Base-by-base conservation (phyloP, 768 basidiomycete genomes). In the Boletus sp. region DNA sequence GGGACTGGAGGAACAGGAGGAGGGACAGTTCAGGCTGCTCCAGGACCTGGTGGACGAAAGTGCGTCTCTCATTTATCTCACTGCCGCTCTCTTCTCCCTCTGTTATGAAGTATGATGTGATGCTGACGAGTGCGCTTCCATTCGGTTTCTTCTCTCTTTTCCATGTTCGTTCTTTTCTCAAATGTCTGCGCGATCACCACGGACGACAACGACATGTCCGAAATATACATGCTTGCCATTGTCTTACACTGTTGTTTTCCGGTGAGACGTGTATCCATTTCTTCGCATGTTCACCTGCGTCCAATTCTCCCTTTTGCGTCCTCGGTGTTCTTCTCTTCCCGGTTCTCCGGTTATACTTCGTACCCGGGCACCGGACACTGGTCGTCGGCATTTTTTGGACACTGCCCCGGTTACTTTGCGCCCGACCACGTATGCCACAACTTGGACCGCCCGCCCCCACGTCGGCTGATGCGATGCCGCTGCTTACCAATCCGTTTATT, bases 21-120 rank as follows among this genome's bases (percentile, higher is more conserved):
- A 19, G 55, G 55, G 39, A 8, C 53, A 27, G 39, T 11, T 19
- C 59, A 51, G 17, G 48, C 14, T 45, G 42, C 39, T 23, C 47
- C 63, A 11, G 60, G 50, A 21, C 56, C 65, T 47, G 61, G 65
- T 42, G 61, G 56, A 44, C 61, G 66, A 9, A 69, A 68, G 68
- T 69, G 58, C 56, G 67, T 68, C 27, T 45, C 39, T 33, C 8
- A 51, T 56, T 55, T 49, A 19, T 57, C 15, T 54, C 1, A 15
- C 34, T 34, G 0, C 5, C 21, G 43, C 14, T 41, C 38, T 46
- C 25, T 33, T 17, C 23, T n/a, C 6, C 19, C 19, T 17, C n/a
- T 30, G 11, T 19, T 25, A 8, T 25, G n/a, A 29, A 25, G 27
- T 43, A 27, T 30, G 27, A 38, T 13, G 15, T 45, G 48, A 55